Percentiles rank a stretch among this genome's conserved stretches.
Evolutionary conservation across 2,329 filamentous ascomycete genomes (phyloP).

Genomic region (Colletotrichum chlorophyti): DNA sequence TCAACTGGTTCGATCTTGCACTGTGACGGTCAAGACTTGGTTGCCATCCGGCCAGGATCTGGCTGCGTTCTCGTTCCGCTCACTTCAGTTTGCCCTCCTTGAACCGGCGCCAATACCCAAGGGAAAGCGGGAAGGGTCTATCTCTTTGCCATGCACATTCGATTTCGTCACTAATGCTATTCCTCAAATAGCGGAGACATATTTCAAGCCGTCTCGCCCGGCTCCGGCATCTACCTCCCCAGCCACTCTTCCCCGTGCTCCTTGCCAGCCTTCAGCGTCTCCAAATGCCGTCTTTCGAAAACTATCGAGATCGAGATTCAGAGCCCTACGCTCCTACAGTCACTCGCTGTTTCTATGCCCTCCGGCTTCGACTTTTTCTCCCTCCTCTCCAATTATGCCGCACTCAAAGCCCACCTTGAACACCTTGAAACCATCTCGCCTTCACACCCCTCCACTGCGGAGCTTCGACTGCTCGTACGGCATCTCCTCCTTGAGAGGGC

Average conservation of each 20-base stretch:
- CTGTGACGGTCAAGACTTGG: too few species aligned
- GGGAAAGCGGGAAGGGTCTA: too few species aligned
- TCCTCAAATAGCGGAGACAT: constrained; percentile 31
- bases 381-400: constrained; percentile 34
- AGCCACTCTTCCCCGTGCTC: constrained; percentile 30
- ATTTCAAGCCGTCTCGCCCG: constrained; percentile 35
- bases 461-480: constrained; percentile 36
- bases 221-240: constrained; percentile 34
- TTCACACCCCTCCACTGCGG: constrained; percentile 29
- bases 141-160: too few species aligned
- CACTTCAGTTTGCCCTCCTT: too few species aligned
- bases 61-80: too few species aligned
- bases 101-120: too few species aligned
- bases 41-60: too few species aligned
- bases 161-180: not conserved
- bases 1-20: too few species aligned
- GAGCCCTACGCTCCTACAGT: constrained; percentile 48
- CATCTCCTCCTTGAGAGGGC: constrained; percentile 36
- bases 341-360: constrained; percentile 46
- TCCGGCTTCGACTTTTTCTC: constrained; percentile 32
- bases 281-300: constrained; percentile 34
- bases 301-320: constrained; percentile 33
- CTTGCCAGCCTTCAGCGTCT: constrained; percentile 35
- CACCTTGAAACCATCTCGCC: constrained; percentile 17
- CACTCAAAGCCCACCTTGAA: constrained; percentile 31